Conservation (phyloP, 805 yeast genomes). For the Yamadazyma scolyti region DNA sequence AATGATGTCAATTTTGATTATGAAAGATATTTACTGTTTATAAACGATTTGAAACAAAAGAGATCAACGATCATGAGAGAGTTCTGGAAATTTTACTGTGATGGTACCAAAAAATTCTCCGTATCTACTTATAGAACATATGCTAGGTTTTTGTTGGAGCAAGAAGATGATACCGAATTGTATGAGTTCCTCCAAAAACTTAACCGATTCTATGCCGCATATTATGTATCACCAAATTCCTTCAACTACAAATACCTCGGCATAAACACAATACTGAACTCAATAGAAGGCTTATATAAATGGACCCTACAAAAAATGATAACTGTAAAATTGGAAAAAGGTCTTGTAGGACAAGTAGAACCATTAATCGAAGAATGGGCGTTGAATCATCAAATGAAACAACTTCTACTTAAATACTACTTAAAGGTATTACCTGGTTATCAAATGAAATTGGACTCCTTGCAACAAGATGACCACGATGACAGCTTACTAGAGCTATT, state of each 20-base stretch:
- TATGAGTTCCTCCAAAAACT: slow-evolving; percentile 20
- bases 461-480: slow-evolving; percentile 11
- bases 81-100: slow-evolving; percentile 33
- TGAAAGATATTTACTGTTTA: slow-evolving; percentile 29
- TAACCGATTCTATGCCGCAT: slow-evolving; percentile 12
- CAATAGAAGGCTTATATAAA: slow-evolving; percentile 14
- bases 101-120: slow-evolving; percentile 19
- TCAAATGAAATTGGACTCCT: too few species aligned
- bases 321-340: slow-evolving; percentile 22
- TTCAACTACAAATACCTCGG: slow-evolving; percentile 13
- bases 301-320: slow-evolving; percentile 23
- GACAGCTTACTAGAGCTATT: slow-evolving; percentile 21
- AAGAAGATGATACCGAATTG: slow-evolving; percentile 11
- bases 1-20: slow-evolving; percentile 35
- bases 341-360: slow-evolving; percentile 23
- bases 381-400: slow-evolving; percentile 24
- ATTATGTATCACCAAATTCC: slow-evolving; percentile 10
- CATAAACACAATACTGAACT: slow-evolving; percentile 9
- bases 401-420: slow-evolving; percentile 11
- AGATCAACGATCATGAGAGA: slow-evolving; percentile 24
- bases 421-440: slow-evolving; percentile 5
- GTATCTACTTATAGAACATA: slow-evolving; percentile 20
- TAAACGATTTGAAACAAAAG: slow-evolving; percentile 19
- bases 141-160: slow-evolving; percentile 21
- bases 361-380: slow-evolving; percentile 36